These are phyloP conservation scores for Venturia asperata DNA, from an alignment of 2,329 filamentous ascomycete species.

Conservation along the genomic window DNA sequence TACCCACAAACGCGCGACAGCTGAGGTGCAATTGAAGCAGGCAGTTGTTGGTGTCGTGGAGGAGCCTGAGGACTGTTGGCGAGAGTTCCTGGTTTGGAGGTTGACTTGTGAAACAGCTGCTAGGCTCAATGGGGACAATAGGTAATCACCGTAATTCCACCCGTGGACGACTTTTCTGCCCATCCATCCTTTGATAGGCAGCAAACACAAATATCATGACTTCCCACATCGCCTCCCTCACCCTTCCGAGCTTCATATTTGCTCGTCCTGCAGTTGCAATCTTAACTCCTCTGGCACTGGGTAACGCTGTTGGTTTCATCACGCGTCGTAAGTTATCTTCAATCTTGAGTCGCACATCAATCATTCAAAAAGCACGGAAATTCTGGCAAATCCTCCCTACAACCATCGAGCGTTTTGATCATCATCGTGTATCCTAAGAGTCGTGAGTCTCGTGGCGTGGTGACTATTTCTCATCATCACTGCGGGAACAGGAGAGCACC, in stretches of 20 bases:
- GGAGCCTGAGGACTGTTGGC: neutral
- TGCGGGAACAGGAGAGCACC: too few relatives aligned
- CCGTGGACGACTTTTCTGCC: neutral
- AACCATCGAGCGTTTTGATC: too few relatives aligned
- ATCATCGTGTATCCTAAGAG: too few relatives aligned
- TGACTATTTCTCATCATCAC: too few relatives aligned
- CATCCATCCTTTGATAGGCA: neutral
- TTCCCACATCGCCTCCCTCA: constrained; percentile 69
- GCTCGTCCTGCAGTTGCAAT: constrained; percentile 64
- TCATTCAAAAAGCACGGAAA: too few relatives aligned
- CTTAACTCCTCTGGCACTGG: constrained; percentile 66
- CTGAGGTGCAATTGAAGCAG: constrained; percentile 2
- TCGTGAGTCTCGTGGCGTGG: too few relatives aligned
- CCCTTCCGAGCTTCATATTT: constrained; percentile 65
- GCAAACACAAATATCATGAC: constrained; percentile 51
- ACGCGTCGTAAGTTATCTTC: constrained; percentile 50
- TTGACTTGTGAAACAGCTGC: neutral
- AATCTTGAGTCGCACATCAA: neutral
- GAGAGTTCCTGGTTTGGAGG: neutral
- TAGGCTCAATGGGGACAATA: neutral
- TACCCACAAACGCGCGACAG: neutral
- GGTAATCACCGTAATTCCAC: neutral
- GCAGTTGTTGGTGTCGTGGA: neutral
- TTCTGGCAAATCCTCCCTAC: too few relatives aligned
- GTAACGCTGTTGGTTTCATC: constrained; percentile 64